Conservation (phyloP, 1,139 yeast genomes). For the Debaryomyces nepalensis region DNA sequence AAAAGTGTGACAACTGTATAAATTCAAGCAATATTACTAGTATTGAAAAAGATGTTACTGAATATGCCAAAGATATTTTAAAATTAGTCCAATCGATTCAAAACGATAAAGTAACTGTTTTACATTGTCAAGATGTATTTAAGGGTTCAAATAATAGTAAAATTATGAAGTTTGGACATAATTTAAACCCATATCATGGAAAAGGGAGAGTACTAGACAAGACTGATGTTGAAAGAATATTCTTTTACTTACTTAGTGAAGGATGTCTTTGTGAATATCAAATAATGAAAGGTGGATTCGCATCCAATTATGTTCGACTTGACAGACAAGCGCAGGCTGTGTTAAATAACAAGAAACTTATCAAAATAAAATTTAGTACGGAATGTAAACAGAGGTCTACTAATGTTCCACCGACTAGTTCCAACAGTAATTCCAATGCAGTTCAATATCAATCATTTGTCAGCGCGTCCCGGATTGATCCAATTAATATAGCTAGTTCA, state of each 20-base stretch:
- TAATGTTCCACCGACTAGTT: background rate
- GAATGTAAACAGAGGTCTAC: conserved; percentile 8
- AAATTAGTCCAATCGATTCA: conserved; percentile 61
- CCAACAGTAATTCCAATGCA: conserved; percentile 1
- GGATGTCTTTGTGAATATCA: conserved; percentile 75
- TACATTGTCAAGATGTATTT: conserved; percentile 82
- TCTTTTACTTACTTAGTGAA: conserved; percentile 73
- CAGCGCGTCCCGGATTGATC: conserved; percentile 24
- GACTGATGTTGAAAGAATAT: conserved; percentile 77
- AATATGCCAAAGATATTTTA: conserved; percentile 62
- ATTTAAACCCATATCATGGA: conserved; percentile 66
- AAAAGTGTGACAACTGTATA: conserved; percentile 85
- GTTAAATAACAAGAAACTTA: conserved; percentile 45
- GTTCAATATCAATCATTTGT: conserved; percentile 27
- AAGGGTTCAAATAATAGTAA: conserved; percentile 73
- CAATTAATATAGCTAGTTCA: background rate
- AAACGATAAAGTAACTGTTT: conserved; percentile 67
- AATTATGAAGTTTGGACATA: conserved; percentile 66
- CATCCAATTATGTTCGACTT: conserved; percentile 68
- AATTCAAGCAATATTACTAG: conserved; percentile 48
- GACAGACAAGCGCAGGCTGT: conserved; percentile 60
- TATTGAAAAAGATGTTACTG: conserved; percentile 71
- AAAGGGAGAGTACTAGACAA: conserved; percentile 65
- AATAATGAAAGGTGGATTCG: conserved; percentile 74
- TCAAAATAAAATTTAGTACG: conserved; percentile 40